Evolutionary conservation across 805 yeast species (phyloP).

Genomic region (Saturnispora bothae): DNA sequence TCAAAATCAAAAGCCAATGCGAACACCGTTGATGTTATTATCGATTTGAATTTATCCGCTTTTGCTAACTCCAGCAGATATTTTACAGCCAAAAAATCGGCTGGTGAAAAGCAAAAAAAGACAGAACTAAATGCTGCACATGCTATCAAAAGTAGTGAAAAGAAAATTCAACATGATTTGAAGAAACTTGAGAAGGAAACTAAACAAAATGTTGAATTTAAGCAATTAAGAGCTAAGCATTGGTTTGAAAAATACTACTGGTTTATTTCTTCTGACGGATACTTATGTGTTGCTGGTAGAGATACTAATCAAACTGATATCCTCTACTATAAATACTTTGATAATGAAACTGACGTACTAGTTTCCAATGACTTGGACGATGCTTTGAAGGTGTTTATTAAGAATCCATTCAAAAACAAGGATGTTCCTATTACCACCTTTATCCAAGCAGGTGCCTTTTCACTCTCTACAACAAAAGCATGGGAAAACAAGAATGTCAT

Average conservation of each 20-base stretch:
- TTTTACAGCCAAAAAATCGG: slow-evolving; percentile 66
- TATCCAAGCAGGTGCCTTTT: slow-evolving; percentile 79
- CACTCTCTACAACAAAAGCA: slow-evolving; percentile 73
- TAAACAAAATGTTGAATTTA: slow-evolving; percentile 35
- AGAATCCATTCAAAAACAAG: slow-evolving; percentile 64
- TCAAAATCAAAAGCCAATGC: slow-evolving; percentile 11
- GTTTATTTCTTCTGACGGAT: slow-evolving; percentile 89
- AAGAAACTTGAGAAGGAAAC: slow-evolving; percentile 51
- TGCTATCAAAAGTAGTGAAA: slow-evolving; percentile 78
- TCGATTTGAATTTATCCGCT: slow-evolving; percentile 64
- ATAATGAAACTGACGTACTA: slow-evolving; percentile 53
- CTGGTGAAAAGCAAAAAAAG: slow-evolving; percentile 66
- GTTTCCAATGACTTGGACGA: slow-evolving; percentile 69
- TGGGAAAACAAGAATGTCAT: slow-evolving; percentile 82
- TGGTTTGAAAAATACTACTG: slow-evolving; percentile 95
- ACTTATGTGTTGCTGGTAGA: slow-evolving; percentile 76
- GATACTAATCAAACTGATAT: slow-evolving; percentile 73
- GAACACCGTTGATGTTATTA: slow-evolving; percentile 38
- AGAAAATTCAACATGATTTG: slow-evolving; percentile 63
- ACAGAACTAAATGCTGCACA: slow-evolving; percentile 67
- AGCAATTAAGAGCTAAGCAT: slow-evolving; percentile 56
- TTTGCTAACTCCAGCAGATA: slow-evolving; percentile 82
- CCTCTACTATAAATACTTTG: slow-evolving; percentile 68
- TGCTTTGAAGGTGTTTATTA: slow-evolving; percentile 65
- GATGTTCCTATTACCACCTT: slow-evolving; percentile 78